Base-by-base conservation (phyloP, 129 eudicot species). In the Artemisia argyi region DNA sequence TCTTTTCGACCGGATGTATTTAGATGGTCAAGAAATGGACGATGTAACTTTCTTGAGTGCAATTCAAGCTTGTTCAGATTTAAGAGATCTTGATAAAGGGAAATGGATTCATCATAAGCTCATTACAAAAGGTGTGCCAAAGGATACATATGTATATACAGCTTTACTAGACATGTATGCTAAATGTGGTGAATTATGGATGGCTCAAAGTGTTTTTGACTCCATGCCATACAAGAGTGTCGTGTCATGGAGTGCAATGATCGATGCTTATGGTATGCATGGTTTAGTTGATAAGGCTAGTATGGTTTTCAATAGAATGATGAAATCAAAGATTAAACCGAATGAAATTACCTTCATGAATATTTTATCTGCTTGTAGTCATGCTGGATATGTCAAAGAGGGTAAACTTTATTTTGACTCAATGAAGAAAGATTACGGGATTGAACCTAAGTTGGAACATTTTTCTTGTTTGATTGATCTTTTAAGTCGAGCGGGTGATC, bases 171-270 rank as follows among this genome's bases (percentile, higher is more conserved):
- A 91, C 47, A 91, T 91, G 97, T 91, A 91, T 57, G 95, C 92
- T 3, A 86, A 89, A 67, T 88, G 95, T 54, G 97, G 96, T 50
- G 89, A 91, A 62, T 81, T 91, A 48, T 42, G 26, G 55, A 79
- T 78, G 85, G 95, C 92, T 52, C 78, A 69, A 22, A 51, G 69
- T 18, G 78, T 91, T 73, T 91, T 91, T n/a, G 82, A 91, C 66
- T 54, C 63, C 55, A 83, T 85, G 88, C 50, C 71, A 32, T 79
- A 81, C 54, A 73, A 78, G 52, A 90, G 79, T 47, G 84, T 87
- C 5, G 95, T 87, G 11, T 81, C 97, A 1, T 87, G 95, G 91
- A 87, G 97, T 81, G 88, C 85, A 16, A 85, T 90, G 87, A 81
- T 90, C 6, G 97, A 80, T 57, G 91, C 86, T 46, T 90, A 83